phyloP scores from a whole-genome alignment of 441 rosid species.

The Corymbia calophylla region DNA sequence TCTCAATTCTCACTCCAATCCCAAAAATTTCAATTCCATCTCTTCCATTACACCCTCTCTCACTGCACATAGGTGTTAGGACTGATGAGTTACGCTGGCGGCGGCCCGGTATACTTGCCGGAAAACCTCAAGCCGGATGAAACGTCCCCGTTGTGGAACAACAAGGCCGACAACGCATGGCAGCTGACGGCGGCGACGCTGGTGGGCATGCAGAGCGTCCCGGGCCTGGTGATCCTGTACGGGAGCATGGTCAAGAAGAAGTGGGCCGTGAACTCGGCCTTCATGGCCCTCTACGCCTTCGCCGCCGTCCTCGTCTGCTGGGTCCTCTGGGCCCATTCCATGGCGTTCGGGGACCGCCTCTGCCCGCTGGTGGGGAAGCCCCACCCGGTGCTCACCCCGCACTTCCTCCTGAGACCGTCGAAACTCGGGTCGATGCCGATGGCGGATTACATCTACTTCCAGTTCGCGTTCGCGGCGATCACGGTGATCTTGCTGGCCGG shows the following conservation, averaged over 20 bases:
- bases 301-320: constrained; percentile 46
- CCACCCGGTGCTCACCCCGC: not conserved
- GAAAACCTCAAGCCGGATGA: constrained; percentile 5
- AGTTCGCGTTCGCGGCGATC: constrained; percentile 65
- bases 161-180: constrained; percentile 57
- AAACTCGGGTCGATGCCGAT: not conserved
- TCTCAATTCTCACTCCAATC: not conserved
- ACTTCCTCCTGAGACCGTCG: not conserved
- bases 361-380: constrained; percentile 37
- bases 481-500: constrained; percentile 49
- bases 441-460: constrained; percentile 38
- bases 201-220: constrained; percentile 54
- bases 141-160: constrained; percentile 33
- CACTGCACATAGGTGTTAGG: not conserved
- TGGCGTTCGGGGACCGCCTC: constrained; percentile 35
- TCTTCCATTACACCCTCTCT: not conserved
- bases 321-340: constrained; percentile 49
- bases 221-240: constrained; percentile 53
- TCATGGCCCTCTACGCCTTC: constrained; percentile 63
- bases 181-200: constrained; percentile 51
- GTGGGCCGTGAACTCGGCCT: constrained; percentile 69
- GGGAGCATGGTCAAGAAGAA: constrained; percentile 67
- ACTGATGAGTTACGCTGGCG: not conserved
- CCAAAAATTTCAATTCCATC: constrained; percentile 6
- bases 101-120: constrained; percentile 5